Conservation (phyloP, 805 yeast species). For the Blastobotrys terrestris region DNA sequence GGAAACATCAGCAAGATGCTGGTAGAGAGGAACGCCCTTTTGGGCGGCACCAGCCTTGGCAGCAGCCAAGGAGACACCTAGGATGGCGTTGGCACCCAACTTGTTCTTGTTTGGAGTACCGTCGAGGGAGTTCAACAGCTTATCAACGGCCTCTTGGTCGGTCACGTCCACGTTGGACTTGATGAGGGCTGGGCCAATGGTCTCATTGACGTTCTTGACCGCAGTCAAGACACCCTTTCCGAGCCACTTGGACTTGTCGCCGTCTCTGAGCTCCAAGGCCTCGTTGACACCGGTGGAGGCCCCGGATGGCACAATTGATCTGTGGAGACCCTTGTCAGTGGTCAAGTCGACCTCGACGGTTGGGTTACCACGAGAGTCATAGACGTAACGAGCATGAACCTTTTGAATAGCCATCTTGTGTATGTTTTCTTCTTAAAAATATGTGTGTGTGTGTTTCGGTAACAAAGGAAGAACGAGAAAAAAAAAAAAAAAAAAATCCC, state of each 20-base stretch:
- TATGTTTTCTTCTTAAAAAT: constrained; percentile 4
- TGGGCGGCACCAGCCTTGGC: constrained; percentile 99
- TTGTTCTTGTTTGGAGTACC: constrained; percentile 97
- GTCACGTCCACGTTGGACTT: constrained; percentile 75
- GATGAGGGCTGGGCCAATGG: constrained; percentile 90
- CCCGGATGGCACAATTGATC: constrained; percentile 98
- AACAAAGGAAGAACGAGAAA: constrained; percentile 5
- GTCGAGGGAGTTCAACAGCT: constrained; percentile 78
- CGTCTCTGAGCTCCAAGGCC: constrained; percentile 98
- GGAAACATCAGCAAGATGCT: constrained; percentile 79
- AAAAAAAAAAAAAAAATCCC: constrained; percentile 5
- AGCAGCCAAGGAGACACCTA: constrained; percentile 95
- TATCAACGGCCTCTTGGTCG: constrained; percentile 82
- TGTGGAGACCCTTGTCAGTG: constrained; percentile 90
- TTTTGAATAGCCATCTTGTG: constrained; percentile 72
- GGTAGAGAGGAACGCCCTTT: constrained; percentile 88
- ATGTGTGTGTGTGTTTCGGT: constrained; percentile 7
- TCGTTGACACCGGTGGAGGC: constrained; percentile 99
- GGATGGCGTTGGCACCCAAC: constrained; percentile 97
- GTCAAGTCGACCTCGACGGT: constrained; percentile 96
- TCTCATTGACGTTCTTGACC: constrained; percentile 88
- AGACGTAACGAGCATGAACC: constrained; percentile 91
- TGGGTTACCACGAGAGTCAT: constrained; percentile 99
- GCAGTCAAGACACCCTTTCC: constrained; percentile 99
- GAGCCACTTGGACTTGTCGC: constrained; percentile 94